These are phyloP conservation scores for Hippophae tibetana DNA, from an alignment of 306 rosid species.

Conservation along the genomic window DNA sequence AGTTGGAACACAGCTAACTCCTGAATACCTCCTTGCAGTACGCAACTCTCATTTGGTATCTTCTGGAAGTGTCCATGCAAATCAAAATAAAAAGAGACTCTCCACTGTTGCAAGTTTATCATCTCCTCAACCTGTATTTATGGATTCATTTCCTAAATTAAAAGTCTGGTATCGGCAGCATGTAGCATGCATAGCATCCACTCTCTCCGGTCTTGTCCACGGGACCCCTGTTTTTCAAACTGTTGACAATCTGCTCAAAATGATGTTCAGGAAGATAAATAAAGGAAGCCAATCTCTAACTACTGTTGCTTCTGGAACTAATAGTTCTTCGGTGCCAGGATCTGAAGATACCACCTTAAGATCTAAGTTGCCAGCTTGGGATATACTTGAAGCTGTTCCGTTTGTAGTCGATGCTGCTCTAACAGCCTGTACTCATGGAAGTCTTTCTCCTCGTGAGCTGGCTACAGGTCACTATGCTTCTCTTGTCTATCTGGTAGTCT, in stretches of 20 bases:
- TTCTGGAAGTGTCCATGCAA: conserved; percentile 40
- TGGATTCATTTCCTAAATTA: conserved; percentile 88
- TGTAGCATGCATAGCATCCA: conserved; percentile 94
- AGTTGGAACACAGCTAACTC: conserved; percentile 89
- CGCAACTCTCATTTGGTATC: conserved; percentile 74
- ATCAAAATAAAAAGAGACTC: conserved; percentile 67
- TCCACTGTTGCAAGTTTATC: conserved; percentile 64
- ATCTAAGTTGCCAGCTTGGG: conserved; percentile 97
- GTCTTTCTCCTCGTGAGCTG: conserved; percentile 88
- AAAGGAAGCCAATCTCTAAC: conserved; percentile 55
- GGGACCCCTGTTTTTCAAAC: conserved; percentile 92
- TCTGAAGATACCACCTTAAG: conserved; percentile 53
- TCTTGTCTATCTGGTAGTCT: conserved; percentile 8
- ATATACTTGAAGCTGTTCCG: conserved; percentile 87
- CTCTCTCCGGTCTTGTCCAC: conserved; percentile 86
- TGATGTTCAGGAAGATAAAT: conserved; percentile 69
- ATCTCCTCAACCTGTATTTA: conserved; percentile 71
- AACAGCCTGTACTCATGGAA: conserved; percentile 95
- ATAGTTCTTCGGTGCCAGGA: conserved; percentile 82
- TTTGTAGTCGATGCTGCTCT: conserved; percentile 96
- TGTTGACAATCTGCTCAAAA: conserved; percentile 87
- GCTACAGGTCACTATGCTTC: conserved; percentile 61
- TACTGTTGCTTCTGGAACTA: conserved; percentile 70
- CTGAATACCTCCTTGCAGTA: conserved; percentile 77
- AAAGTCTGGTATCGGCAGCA: conserved; percentile 95